Evolutionary conservation across 116 monocot species (phyloP), one percentile per base, ranked within the genome.

Genomic region (Phalaenopsis hybrid): DNA sequence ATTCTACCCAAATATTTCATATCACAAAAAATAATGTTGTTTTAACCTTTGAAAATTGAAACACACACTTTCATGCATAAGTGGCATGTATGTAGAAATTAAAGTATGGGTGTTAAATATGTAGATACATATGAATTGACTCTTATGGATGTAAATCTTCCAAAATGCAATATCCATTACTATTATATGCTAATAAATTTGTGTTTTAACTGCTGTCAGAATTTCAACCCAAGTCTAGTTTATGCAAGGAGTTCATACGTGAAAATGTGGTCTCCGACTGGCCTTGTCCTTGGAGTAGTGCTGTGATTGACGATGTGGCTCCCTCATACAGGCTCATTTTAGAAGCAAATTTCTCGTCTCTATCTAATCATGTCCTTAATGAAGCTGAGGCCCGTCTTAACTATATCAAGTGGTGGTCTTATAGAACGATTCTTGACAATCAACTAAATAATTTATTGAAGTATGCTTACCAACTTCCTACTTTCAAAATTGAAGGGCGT

Each of bases 221-320:
- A 44, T 3, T 74, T 57, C 84, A 77, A 76, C 58, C 57, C 81
- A 80, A 83, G 77, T 44, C 31, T 78, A 57, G 21, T 75, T 78
- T 25, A 37, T 49, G 57, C 20, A 52, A 79, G 33, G 74, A 78
- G 48, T 44, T 83, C 49, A 78, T 23, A 34, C 25, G 59, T 46
- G 69, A 18, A 55, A 63, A 69, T 10, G 13, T 15, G 74, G 78
- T 23, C 61, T 83, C 77, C 0, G 75, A 79, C 2, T 92, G 98
- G 98, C 67, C 81, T 78, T 95, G 98, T 58, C 98, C 95, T 43
- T 98, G 98, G 95, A 78, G 78, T 20, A 50, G 85, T 74, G 83
- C 86, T 80, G 57, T 93, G 17, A 46, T 98, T 44, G 94, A 98
- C 79, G 25, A 77, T 82, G 90, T 98, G 28, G 90, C 83, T 59